phyloP scores from a whole-genome alignment of 2,329 filamentous ascomycete genomes.

The Hypoxylon sp. region DNA sequence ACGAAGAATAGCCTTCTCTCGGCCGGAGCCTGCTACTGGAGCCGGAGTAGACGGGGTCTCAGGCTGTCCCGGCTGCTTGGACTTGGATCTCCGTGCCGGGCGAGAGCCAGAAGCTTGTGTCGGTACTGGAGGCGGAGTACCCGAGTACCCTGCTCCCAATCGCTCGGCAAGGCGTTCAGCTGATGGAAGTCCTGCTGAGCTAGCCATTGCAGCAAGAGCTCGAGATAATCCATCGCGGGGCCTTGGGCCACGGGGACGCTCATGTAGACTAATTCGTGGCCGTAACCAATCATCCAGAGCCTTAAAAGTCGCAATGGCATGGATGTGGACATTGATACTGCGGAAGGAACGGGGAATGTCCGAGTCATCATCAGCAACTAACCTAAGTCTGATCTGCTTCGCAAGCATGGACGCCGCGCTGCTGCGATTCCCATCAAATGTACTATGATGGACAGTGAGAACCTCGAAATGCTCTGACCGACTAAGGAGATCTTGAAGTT shows the following conservation, averaged over 20 bases:
- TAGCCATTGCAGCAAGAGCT: slow-evolving; percentile 82
- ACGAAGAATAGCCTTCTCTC: slow-evolving; percentile 72
- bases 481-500: slow-evolving; percentile 95
- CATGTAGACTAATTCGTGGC: slow-evolving; percentile 86
- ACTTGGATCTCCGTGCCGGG: slow-evolving; percentile 62
- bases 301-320: slow-evolving; percentile 98
- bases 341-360: slow-evolving; percentile 89
- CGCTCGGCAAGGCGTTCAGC: slow-evolving; percentile 65
- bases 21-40: slow-evolving; percentile 64
- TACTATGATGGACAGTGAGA: slow-evolving; percentile 92
- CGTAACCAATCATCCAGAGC: slow-evolving; percentile 95
- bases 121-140: slow-evolving; percentile 56
- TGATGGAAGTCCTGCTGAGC: slow-evolving; percentile 74
- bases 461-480: slow-evolving; percentile 98
- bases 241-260: slow-evolving; percentile 76
- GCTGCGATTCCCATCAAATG: slow-evolving; percentile 89
- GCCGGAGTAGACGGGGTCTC: slow-evolving; percentile 61
- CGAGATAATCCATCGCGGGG: slow-evolving; percentile 74
- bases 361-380: slow-evolving; percentile 90
- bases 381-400: slow-evolving; percentile 91
- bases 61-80: slow-evolving; percentile 61
- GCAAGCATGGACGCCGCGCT: slow-evolving; percentile 96
- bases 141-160: slow-evolving; percentile 56
- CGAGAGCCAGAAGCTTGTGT: slow-evolving; percentile 62
- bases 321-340: slow-evolving; percentile 98